These are phyloP conservation scores for Xylariaceae sp. DNA, from an alignment of 2,329 filamentous ascomycete species.

Conservation along the genomic window DNA sequence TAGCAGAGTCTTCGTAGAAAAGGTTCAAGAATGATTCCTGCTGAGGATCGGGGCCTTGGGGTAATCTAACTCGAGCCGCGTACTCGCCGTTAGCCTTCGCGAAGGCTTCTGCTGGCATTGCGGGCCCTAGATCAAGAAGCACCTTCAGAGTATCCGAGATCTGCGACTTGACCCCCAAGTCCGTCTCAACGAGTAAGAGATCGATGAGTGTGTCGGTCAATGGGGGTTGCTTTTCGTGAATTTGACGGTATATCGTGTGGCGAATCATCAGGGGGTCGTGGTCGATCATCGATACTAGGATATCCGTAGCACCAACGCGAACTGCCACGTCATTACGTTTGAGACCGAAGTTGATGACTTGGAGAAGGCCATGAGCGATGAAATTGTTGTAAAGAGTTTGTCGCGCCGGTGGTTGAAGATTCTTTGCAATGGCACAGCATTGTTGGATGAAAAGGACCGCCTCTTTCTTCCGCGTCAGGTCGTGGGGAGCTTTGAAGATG, in stretches of 20 bases:
- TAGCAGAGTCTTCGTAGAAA: constrained; percentile 89
- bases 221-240: constrained; percentile 83
- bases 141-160: constrained; percentile 96
- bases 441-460: constrained; percentile 97
- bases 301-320: constrained; percentile 90
- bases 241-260: constrained; percentile 88
- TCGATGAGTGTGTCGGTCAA: constrained; percentile 94
- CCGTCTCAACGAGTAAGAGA: constrained; percentile 86
- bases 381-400: constrained; percentile 89
- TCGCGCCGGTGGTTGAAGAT: constrained; percentile 82
- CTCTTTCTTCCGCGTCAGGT: constrained; percentile 82
- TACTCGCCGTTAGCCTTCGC: constrained; percentile 73
- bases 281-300: constrained; percentile 92
- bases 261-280: constrained; percentile 95
- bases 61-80: constrained; percentile 60
- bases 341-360: constrained; percentile 90
- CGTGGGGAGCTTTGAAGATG: constrained; percentile 76
- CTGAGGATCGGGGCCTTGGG: constrained; percentile 66
- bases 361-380: constrained; percentile 82
- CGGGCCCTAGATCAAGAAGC: constrained; percentile 75
- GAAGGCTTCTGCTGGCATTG: constrained; percentile 60
- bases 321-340: constrained; percentile 84
- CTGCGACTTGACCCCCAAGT: constrained; percentile 93
- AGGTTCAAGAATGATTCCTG: constrained; percentile 85
- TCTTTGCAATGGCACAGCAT: constrained; percentile 93